A percentile compares a stretch with the other conserved stretches of the same genome.
These are phyloP conservation scores for Phaeoacremonium minimum DNA, from an alignment of 2,329 filamentous ascomycete genomes.

Conservation along the genomic window DNA sequence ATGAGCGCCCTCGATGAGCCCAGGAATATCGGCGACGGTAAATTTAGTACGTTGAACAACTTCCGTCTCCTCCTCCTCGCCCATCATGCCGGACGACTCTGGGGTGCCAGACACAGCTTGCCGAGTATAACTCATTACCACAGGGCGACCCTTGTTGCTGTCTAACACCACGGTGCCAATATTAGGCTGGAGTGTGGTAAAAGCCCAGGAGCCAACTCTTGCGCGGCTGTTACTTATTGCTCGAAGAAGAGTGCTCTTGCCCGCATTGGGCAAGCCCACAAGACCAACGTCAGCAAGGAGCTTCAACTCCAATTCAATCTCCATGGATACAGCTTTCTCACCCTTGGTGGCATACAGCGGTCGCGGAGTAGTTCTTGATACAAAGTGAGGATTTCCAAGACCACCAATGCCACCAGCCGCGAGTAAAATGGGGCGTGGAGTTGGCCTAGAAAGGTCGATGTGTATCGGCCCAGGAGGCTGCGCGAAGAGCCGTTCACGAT, in stretches of 20 bases:
- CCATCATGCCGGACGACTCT: conserved; percentile 24
- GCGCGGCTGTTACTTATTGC: conserved; percentile 85
- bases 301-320: conserved; percentile 86
- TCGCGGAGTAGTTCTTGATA: conserved; percentile 66
- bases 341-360: conserved; percentile 89
- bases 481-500: conserved; percentile 49
- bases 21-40: conserved; percentile 93
- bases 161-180: conserved; percentile 95
- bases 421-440: conserved; percentile 78
- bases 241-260: conserved; percentile 88
- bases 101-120: conserved; percentile 10
- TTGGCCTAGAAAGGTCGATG: conserved; percentile 70
- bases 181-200: conserved; percentile 91
- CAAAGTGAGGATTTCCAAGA: conserved; percentile 89
- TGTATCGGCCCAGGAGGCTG: conserved; percentile 71
- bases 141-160: conserved; percentile 72
- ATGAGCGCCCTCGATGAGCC: conserved; percentile 87
- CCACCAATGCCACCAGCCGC: conserved; percentile 86
- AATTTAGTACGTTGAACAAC: conserved; percentile 68
- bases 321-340: conserved; percentile 72
- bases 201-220: conserved; percentile 90
- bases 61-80: conserved; percentile 37
- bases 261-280: conserved; percentile 91
- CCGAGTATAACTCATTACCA: conserved; percentile 32
- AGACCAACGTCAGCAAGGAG: conserved; percentile 91